These are phyloP conservation scores for Kodamaea nitidulidarum DNA, from an alignment of 805 yeast genomes.

Conservation along the genomic window DNA sequence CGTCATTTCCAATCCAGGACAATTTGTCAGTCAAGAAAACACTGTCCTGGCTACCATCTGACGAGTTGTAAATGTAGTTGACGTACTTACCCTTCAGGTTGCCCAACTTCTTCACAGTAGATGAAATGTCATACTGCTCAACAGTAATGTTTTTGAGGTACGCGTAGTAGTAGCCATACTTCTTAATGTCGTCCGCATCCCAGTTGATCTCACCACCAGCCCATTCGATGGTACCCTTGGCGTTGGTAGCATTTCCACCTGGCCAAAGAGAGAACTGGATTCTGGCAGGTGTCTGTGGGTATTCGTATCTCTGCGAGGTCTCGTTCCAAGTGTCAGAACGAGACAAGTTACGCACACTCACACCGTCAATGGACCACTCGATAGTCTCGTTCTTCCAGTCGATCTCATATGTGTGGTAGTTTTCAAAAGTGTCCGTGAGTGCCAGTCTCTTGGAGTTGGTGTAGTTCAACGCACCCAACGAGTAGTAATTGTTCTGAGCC, in stretches of 20 bases:
- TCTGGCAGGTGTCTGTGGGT: conserved; percentile 73
- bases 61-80: conserved; percentile 44
- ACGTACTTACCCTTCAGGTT: conserved; percentile 33
- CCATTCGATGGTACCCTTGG: conserved; percentile 69
- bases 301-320: conserved; percentile 53
- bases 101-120: conserved; percentile 31
- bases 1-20: conserved; percentile 53
- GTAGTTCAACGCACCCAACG: conserved; percentile 68
- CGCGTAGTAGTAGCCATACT: conserved; percentile 80
- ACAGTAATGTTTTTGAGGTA: conserved; percentile 56
- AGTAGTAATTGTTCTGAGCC: conserved; percentile 78
- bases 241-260: conserved; percentile 55
- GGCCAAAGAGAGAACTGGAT: conserved; percentile 78
- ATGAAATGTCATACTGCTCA: conserved; percentile 72
- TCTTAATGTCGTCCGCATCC: conserved; percentile 66
- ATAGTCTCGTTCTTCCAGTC: conserved; percentile 78
- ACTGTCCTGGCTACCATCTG: conserved; percentile 31
- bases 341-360: conserved; percentile 57
- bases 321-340: conserved; percentile 58
- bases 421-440: conserved; percentile 52
- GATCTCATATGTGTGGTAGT: conserved; percentile 70
- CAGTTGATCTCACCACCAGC: conserved; percentile 87
- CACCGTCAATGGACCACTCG: conserved; percentile 73
- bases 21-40: conserved; percentile 60
- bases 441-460: conserved; percentile 48